Evolutionary conservation across 352 stramenopile genomes (phyloP).

Genomic region (Phytophthora rubi): DNA sequence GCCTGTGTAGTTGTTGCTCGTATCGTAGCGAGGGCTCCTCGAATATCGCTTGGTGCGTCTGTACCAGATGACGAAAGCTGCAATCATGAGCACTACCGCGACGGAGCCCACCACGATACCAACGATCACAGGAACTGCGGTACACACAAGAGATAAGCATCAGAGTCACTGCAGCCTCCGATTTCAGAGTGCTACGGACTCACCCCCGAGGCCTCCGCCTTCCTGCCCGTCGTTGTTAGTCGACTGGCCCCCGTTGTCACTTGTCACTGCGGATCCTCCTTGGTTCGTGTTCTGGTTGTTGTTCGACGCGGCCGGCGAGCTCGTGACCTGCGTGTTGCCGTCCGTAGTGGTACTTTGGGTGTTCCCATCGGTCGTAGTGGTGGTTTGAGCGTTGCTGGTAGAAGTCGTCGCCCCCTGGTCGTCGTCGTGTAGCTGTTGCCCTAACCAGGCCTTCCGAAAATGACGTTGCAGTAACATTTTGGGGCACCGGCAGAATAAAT

Average conservation of each 20-base stretch:
- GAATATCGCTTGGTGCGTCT: conserved; percentile 33
- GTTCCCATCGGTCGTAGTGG: conserved; percentile 26
- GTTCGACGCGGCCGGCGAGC: conserved; percentile 22
- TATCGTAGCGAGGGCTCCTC: conserved; percentile 25
- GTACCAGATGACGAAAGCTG: conserved; percentile 55
- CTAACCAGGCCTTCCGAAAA: too few relatives aligned
- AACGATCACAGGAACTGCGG: conserved; percentile 37
- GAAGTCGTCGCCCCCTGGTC: conserved; percentile 23
- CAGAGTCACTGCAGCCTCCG: neutral
- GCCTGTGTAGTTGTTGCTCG: conserved; percentile 24
- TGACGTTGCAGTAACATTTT: too few relatives aligned
- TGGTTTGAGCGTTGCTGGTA: conserved; percentile 30
- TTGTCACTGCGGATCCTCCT: conserved; percentile 11
- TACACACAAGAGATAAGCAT: neutral
- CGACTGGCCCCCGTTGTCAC: conserved; percentile 27
- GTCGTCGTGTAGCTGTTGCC: conserved; percentile 10
- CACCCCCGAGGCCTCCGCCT: conserved; percentile 27
- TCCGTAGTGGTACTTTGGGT: conserved; percentile 23
- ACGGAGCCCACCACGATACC: conserved; percentile 46
- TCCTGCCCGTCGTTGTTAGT: conserved; percentile 21
- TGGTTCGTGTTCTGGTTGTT: conserved; percentile 25
- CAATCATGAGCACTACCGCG: conserved; percentile 44
- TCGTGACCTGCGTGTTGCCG: conserved; percentile 19
- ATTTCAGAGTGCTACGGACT: conserved; percentile 1
- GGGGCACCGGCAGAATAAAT: too few relatives aligned